Percentiles rank a stretch among this genome's conserved stretches.
Evolutionary conservation across 106 monocot species (phyloP).

Genomic region (Allium cepa): DNA sequence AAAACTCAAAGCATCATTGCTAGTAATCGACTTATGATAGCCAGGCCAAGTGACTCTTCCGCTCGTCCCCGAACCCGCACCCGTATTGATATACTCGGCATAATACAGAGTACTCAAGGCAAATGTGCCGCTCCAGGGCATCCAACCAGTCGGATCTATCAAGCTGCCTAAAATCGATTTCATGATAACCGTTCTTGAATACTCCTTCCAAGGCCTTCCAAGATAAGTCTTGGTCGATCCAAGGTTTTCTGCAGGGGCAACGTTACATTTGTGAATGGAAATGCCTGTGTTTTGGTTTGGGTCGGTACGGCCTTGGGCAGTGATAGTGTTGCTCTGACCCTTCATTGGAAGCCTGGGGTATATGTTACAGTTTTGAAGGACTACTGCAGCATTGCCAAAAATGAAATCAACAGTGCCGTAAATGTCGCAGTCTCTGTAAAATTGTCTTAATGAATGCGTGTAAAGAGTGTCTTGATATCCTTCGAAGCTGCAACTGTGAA

Average conservation of each 20-base stretch:
- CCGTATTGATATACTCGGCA: conserved; percentile 39
- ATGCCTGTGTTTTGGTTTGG: conserved; percentile 85
- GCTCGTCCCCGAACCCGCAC: conserved; percentile 14
- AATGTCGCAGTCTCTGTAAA: conserved; percentile 62
- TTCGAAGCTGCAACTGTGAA: conserved; percentile 61
- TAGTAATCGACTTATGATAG: conserved; percentile 7
- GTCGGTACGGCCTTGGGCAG: conserved; percentile 67
- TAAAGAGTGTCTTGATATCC: conserved; percentile 25
- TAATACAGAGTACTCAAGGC: conserved; percentile 57
- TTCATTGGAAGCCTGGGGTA: conserved; percentile 43
- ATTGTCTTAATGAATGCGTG: conserved; percentile 46
- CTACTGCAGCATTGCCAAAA: conserved; percentile 19
- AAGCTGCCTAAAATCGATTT: conserved; percentile 34
- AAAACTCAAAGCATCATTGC: conserved; percentile 27
- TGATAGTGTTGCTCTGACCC: conserved; percentile 58
- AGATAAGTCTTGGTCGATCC: conserved; percentile 32
- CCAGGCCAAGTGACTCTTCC: conserved; percentile 35
- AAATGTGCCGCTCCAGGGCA: conserved; percentile 53
- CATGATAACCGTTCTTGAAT: conserved; percentile 73
- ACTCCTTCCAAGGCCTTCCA: conserved; percentile 63
- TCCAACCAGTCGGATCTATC: conserved; percentile 49
- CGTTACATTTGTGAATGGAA: conserved; percentile 34
- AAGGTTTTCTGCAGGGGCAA: conserved; percentile 34
- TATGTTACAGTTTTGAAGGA: conserved; percentile 67
- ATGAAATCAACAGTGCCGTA: conserved; percentile 77